Evolutionary conservation across 148 eudicot genomes (phyloP).

Genomic region (Agrostemma githago): DNA sequence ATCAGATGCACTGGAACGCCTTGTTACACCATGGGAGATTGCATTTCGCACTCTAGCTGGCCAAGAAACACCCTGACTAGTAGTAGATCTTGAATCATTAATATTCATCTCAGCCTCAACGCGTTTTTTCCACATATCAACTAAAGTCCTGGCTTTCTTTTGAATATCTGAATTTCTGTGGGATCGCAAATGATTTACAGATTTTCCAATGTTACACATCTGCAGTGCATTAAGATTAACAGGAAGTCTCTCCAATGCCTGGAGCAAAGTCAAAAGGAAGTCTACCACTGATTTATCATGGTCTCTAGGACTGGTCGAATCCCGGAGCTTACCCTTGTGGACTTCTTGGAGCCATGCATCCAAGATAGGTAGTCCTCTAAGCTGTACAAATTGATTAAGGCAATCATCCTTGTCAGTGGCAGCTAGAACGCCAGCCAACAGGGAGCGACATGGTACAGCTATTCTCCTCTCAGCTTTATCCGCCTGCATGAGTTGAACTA

Average conservation of each 20-base stretch:
- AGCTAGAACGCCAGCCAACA: slow-evolving; percentile 74
- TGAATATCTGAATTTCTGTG: background rate
- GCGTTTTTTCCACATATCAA: background rate
- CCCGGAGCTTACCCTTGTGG: slow-evolving; percentile 72
- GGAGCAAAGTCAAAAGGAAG: slow-evolving; percentile 74
- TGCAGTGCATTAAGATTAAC: slow-evolving; percentile 36
- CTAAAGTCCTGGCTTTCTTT: background rate
- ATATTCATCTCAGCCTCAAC: slow-evolving; percentile 62
- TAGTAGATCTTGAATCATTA: slow-evolving; percentile 56
- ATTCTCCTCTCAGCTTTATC: slow-evolving; percentile 55
- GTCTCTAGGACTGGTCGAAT: slow-evolving; percentile 51
- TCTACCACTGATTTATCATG: slow-evolving; percentile 76
- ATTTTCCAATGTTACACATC: background rate
- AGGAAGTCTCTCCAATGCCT: slow-evolving; percentile 87
- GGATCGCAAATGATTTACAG: background rate
- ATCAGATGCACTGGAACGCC: slow-evolving; percentile 53
- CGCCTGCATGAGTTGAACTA: slow-evolving; percentile 78
- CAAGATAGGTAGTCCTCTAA: slow-evolving; percentile 65
- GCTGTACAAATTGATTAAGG: slow-evolving; percentile 74
- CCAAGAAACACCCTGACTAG: slow-evolving; percentile 58
- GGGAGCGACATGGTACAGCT: slow-evolving; percentile 47
- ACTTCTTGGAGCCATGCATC: slow-evolving; percentile 93
- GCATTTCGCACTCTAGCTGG: slow-evolving; percentile 54
- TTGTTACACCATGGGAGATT: slow-evolving; percentile 41
- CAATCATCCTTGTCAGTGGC: slow-evolving; percentile 81